Percentiles rank a stretch among this genome's conserved stretches.
These are phyloP conservation scores for Apiotrichum veenhuisii DNA, from an alignment of 1,284 basidiomycete genomes.

Conservation along the genomic window DNA sequence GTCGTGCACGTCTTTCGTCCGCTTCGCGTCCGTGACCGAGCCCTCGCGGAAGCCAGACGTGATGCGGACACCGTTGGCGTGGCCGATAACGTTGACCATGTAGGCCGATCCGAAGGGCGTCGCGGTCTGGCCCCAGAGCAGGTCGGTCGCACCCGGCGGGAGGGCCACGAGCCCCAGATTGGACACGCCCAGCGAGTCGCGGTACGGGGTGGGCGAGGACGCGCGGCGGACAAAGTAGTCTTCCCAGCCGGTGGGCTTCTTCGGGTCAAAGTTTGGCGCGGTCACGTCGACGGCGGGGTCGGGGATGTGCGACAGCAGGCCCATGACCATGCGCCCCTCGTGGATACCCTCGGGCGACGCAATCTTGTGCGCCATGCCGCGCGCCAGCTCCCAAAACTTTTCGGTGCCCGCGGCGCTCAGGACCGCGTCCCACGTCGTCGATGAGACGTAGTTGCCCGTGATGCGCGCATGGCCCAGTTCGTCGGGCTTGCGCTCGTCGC, in stretches of 20 bases:
- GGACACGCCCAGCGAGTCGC: slow-evolving; percentile 22
- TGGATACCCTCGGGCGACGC: slow-evolving; percentile 1
- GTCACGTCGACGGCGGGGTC: slow-evolving; percentile 15
- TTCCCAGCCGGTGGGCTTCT: slow-evolving; percentile 39
- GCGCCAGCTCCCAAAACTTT: slow-evolving; percentile 27
- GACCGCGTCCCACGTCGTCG: slow-evolving; percentile 5
- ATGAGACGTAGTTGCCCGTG: slow-evolving; percentile 34
- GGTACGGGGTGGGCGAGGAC: slow-evolving; percentile 12
- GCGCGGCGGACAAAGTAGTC: slow-evolving; percentile 27
- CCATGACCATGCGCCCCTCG: slow-evolving; percentile 26
- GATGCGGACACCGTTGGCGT: slow-evolving; percentile 33
- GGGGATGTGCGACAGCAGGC: slow-evolving; percentile 35
- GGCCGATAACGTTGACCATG: slow-evolving; percentile 27
- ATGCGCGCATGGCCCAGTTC: slow-evolving; percentile 25
- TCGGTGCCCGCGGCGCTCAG: slow-evolving; percentile 9
- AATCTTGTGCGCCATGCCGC: not conserved
- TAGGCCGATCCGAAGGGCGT: slow-evolving; percentile 25
- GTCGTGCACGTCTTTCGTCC: not conserved
- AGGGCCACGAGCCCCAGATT: slow-evolving; percentile 34
- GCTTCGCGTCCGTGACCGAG: slow-evolving; percentile 12
- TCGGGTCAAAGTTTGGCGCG: slow-evolving; percentile 13
- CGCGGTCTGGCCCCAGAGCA: slow-evolving; percentile 34
- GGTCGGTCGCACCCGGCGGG: slow-evolving; percentile 26
- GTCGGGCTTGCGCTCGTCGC: slow-evolving; percentile 24
- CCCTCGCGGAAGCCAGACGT: slow-evolving; percentile 28